Evolutionary conservation across 345 rosid genomes (phyloP), one percentile per base, ranked within the genome.

Genomic region (Erucastrum elatum): DNA sequence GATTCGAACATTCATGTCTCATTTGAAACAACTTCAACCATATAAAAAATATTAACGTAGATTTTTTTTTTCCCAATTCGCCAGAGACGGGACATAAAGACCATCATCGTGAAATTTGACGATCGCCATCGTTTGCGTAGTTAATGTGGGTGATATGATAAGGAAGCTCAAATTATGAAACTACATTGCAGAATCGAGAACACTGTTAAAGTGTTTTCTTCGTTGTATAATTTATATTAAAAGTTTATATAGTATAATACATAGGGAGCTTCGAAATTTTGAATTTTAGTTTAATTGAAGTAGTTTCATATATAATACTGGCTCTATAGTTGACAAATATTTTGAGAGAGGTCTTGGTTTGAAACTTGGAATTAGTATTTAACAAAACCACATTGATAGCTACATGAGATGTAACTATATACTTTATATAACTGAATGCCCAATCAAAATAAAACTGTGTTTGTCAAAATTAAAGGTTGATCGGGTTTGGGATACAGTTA

Each of bases 401-500:
- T 62, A 62, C 21, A 62, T 29, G 31, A 29, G 65, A 61, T 27
- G n/a, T 12, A 29, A 49, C 51, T 44, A 44, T 44, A 60, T 5
- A 55, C 12, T 59, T 13, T 60, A 26, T 5, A 60, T 62, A 62
- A 29, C 37, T 62, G 37, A 62, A n/a, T 13, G 66, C 37, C 77
- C 79, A 75, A 67, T 75, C 15, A 67, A 67, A 39, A 39, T 10
- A 26, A 55, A 75, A 0, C 4, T 75, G 33, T 2, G 21, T 68
- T 30, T 68, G 74, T 37, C 66, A 71, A 71, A 71, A 37, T 27
- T 60, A 59, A 39, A 39, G 66, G 13, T 60, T 59, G 26, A n/a
- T 26, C 3, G 26, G 66, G 66, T 60, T 58, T 58, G 26, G 34
- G 33, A 34, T 58, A 37, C 66, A 60, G 27, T 49, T 13, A 53